Evolutionary conservation across 2,329 filamentous ascomycete genomes (phyloP), one percentile per base, ranked within the genome.

Genomic region (Alternaria sp.): DNA sequence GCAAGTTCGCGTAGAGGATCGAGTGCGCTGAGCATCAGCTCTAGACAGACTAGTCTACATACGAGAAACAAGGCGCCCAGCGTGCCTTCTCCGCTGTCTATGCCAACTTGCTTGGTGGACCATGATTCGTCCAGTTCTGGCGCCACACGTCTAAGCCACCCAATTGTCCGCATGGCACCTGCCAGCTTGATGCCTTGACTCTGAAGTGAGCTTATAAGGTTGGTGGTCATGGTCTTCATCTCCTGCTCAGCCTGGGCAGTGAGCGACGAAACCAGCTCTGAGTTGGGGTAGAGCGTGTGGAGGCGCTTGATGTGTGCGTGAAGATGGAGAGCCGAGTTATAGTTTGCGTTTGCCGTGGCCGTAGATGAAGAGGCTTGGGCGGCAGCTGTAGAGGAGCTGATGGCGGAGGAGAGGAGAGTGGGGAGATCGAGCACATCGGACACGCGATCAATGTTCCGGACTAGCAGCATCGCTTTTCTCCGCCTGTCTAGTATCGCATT

Each of bases 341-440:
- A 96, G 67, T 92, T 96, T 60, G 88, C 86, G 9, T 82, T 85
- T 6, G 80, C 75, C 3, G 73, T 58, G 4, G 70, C 75, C 5
- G 74, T 70, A 3, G 62, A 62, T 1, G 68, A 50, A 2, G 63
- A 45, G 13, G 76, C 76, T 4, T 87, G 82, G 4, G 79, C 74
- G n/a, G 79, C 79, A n/a, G 83, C 79, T 26, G 83, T 83, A 0
- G 79, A 82, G 4, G 81, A 80, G 7, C 85, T 85, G 56, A 93
- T 89, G 44, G 93, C 89, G 2, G 93, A 93, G 11, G 91, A 90
- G 13, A 99, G 85, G 33, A 98, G 81, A 0, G 90, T 88, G 0
- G 95, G 95, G 29, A 99, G 85, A 71, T 98, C 94, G 58, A 99
- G 86, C 31, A 98, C 89, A 75, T 97, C 93, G 29, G 93, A 90